These are phyloP conservation scores for Amanita phalloides DNA, from an alignment of 768 basidiomycete genomes.

Conservation along the genomic window DNA sequence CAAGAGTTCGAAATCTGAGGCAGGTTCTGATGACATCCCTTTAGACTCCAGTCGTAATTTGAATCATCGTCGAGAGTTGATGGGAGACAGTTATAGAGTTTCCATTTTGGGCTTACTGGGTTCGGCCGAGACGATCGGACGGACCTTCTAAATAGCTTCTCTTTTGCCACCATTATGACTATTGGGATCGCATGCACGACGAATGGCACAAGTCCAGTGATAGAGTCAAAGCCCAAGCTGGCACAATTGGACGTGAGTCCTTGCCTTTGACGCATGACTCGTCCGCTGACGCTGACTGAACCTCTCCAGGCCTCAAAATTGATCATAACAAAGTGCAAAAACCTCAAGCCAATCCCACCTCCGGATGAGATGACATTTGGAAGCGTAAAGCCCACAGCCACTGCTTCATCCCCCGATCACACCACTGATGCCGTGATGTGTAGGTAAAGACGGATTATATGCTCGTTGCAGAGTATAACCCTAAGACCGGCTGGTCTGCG, in stretches of 20 bases:
- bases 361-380: slow-evolving; percentile 46
- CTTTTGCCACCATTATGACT: neutral
- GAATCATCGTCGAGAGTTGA: too few relatives aligned
- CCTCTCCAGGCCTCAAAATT: slow-evolving; percentile 42
- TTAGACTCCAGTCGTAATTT: too few relatives aligned
- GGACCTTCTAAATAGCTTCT: too few relatives aligned
- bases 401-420: neutral
- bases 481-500: slow-evolving; percentile 52
- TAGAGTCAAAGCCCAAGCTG: neutral
- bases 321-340: slow-evolving; percentile 30
- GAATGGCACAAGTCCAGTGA: neutral
- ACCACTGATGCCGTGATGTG: slow-evolving; percentile 1
- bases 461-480: slow-evolving; percentile 56
- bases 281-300: neutral
- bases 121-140: too few relatives aligned
- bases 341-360: slow-evolving; percentile 39
- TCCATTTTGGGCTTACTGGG: too few relatives aligned
- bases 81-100: too few relatives aligned
- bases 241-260: slow-evolving; percentile 12
- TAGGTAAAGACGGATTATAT: slow-evolving; percentile 72
- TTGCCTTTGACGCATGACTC: neutral
- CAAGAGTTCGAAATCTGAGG: too few relatives aligned
- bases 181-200: neutral
- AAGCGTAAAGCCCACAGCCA: slow-evolving; percentile 25
- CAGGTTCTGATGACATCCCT: too few relatives aligned